A percentile compares a stretch with the other conserved stretches of the same genome.
Evolutionary conservation across 1,284 basidiomycete genomes (phyloP).

Genomic region (Ustilago cynodontis): DNA sequence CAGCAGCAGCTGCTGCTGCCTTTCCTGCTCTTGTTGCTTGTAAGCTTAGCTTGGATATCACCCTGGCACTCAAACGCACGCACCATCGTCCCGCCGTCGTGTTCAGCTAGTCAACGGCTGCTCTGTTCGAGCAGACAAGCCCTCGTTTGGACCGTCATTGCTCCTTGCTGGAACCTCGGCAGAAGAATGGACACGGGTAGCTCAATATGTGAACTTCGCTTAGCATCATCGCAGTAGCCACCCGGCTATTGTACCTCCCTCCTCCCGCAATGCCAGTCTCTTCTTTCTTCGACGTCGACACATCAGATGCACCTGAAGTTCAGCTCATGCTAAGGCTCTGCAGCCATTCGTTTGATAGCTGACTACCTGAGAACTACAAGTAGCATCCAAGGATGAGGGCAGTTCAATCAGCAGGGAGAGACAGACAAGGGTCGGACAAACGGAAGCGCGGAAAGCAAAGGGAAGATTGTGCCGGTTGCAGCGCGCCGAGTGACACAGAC

Average conservation of each 20-base stretch:
- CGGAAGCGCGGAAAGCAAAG: constrained; percentile 2
- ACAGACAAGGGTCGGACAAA: not conserved
- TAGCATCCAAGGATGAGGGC: too few species aligned
- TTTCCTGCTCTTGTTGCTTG: not conserved
- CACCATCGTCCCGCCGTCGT: not conserved
- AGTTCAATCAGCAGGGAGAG: too few species aligned
- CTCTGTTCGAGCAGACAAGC: not conserved
- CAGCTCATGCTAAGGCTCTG: too few species aligned
- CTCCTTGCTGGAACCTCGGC: constrained; percentile 8
- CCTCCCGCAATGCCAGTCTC: too few species aligned
- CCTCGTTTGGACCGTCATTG: not conserved
- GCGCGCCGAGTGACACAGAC: not conserved
- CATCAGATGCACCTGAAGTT: too few species aligned
- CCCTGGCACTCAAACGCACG: constrained; percentile 1
- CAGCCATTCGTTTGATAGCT: too few species aligned
- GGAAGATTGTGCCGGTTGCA: constrained; percentile 1
- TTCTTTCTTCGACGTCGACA: too few species aligned
- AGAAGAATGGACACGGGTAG: constrained; percentile 1
- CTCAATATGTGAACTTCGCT: too few species aligned
- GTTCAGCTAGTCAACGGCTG: too few species aligned
- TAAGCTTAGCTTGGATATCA: not conserved
- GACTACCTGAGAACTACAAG: too few species aligned
- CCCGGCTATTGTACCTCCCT: too few species aligned
- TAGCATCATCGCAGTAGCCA: too few species aligned
- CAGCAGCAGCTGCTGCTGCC: constrained; percentile 1